Evolutionary conservation across 495 filamentous ascomycete genomes (phyloP).

Genomic region (Chlorociboria aeruginascens): DNA sequence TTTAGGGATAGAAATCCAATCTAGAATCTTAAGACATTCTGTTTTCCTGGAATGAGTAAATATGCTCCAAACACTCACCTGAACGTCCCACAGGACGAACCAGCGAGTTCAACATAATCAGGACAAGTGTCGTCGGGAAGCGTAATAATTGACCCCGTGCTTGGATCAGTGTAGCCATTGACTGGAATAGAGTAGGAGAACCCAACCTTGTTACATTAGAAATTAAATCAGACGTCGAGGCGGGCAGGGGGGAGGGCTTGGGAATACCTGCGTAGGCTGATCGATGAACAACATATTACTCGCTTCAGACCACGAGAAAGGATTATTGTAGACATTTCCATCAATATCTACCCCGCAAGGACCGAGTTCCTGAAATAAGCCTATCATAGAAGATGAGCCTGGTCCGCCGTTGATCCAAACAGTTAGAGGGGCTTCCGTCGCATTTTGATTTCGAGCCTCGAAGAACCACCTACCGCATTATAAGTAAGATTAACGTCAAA

Average conservation of each 20-base stretch:
- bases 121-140: conserved; percentile 40
- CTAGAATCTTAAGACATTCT: too few species aligned
- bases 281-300: conserved; percentile 49
- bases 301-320: conserved; percentile 46
- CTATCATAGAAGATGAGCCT: conserved; percentile 48
- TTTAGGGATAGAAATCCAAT: too few species aligned
- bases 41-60: too few species aligned
- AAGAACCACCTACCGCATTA: conserved; percentile 37
- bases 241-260: neutral
- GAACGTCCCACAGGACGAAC: conserved; percentile 40
- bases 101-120: conserved; percentile 30
- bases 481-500: too few species aligned
- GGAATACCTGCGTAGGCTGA: conserved; percentile 35
- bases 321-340: conserved; percentile 37
- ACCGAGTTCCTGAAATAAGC: conserved; percentile 48
- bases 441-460: conserved; percentile 42
- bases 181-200: conserved; percentile 47
- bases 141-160: conserved; percentile 12
- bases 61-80: too few species aligned
- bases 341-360: conserved; percentile 39
- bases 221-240: neutral
- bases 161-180: conserved; percentile 30
- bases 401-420: conserved; percentile 55
- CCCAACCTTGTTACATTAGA: conserved; percentile 26
- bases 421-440: conserved; percentile 41